Base-by-base conservation (phyloP, 73 alveolate genomes). In the Breviolum minutum region DNA sequence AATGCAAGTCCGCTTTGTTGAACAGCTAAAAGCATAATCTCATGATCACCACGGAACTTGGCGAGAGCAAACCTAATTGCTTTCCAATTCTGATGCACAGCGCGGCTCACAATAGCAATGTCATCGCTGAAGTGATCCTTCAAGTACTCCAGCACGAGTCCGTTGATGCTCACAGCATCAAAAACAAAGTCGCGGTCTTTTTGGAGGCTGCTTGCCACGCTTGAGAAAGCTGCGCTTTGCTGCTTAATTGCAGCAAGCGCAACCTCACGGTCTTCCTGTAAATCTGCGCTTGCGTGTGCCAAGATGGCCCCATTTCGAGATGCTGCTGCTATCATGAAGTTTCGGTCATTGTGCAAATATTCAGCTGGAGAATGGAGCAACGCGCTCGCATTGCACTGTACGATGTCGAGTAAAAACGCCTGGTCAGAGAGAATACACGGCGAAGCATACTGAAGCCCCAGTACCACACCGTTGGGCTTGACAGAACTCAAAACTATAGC, bases 291-390 rank as follows among this genome's bases (percentile, higher is more conserved):
- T 40, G 96, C 96, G 26, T 89, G 63, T 71, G 27, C 10, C 24
- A 89, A 87, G 26, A 76, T 62, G 32, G 76, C 86, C 7, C 96
- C 96, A 76, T 89, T 89, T 62, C 96, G 76, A 5, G 74, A 80
- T 7, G 30, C 96, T 20, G 96, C 96, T 29, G 63, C 96, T 11
- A 89, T 29, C 40, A 89, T 68, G 68, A 89, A 89, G 86, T 80
- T 70, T 0, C 96, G 96, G 54, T 80, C 32, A 63, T 70, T 32
- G 73, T 89, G 96, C 87, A 89, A 29, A 62, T 16, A 13, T n/a
- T 89, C 96, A 19, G 87, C 96, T 48, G 81, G 87, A 11, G 96
- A 89, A 62, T 89, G 96, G 12, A 89, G 96, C 86, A 89, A 63
- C 17, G 96, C 96, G 40, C 40, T 76, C 7, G 86, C 61, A 48